These are phyloP conservation scores for Hypericum androsaemum DNA, from an alignment of 345 rosid species.

Conservation along the genomic window DNA sequence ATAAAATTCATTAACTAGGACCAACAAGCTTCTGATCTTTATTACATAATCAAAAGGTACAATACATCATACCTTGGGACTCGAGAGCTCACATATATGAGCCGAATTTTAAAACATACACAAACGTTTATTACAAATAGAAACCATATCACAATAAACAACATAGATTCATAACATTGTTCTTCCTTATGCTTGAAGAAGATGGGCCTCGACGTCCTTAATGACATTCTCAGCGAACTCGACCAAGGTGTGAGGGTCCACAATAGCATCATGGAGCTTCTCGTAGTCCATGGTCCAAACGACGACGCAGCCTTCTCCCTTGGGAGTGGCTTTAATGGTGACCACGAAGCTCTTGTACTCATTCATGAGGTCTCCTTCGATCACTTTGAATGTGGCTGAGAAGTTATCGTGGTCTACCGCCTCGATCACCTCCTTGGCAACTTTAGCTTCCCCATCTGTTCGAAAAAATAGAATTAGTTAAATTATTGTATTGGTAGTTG, in stretches of 20 bases:
- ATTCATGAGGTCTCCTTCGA: slow-evolving; percentile 32
- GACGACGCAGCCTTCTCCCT: slow-evolving; percentile 18
- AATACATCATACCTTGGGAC: too few relatives aligned
- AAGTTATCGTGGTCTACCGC: slow-evolving; percentile 24
- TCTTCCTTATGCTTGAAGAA: slow-evolving; percentile 6
- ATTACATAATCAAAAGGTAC: too few relatives aligned
- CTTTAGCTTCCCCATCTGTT: slow-evolving; percentile 20
- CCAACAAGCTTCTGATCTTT: too few relatives aligned
- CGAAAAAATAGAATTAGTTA: not conserved
- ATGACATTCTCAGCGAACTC: not conserved
- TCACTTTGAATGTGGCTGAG: slow-evolving; percentile 22
- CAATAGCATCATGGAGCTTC: slow-evolving; percentile 9
- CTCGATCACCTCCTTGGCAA: slow-evolving; percentile 27
- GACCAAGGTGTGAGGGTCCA: slow-evolving; percentile 14
- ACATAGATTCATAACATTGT: too few relatives aligned
- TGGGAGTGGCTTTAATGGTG: slow-evolving; percentile 16
- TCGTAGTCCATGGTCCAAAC: slow-evolving; percentile 25
- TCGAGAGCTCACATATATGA: too few relatives aligned
- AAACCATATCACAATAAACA: too few relatives aligned
- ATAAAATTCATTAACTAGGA: too few relatives aligned
- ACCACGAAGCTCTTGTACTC: slow-evolving; percentile 18
- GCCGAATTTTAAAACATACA: too few relatives aligned
- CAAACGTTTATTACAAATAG: too few relatives aligned
- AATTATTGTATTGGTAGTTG: not conserved
- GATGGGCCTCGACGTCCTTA: slow-evolving; percentile 19